These are phyloP conservation scores for Rehmannia glutinosa DNA, from an alignment of 257 asterid species.

Conservation along the genomic window DNA sequence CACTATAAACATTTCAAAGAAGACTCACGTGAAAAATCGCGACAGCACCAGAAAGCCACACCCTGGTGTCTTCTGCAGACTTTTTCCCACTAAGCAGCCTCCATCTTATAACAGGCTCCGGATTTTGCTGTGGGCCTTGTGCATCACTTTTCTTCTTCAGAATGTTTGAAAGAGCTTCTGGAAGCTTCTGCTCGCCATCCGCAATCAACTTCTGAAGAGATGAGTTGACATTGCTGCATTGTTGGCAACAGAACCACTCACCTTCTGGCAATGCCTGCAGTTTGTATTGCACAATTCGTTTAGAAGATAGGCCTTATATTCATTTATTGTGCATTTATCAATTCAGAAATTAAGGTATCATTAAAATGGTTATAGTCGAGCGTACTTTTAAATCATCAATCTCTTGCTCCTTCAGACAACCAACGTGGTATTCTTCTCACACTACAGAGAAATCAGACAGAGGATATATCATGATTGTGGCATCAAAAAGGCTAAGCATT, in stretches of 20 bases:
- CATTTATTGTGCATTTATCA: constrained; percentile 11
- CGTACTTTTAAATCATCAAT: constrained; percentile 71
- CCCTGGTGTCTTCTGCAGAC: constrained; percentile 49
- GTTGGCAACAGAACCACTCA: constrained; percentile 82
- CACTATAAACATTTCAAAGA: background rate
- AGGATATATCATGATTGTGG: background rate
- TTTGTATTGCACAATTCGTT: constrained; percentile 5
- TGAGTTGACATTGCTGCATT: constrained; percentile 51
- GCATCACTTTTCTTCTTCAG: constrained; percentile 50
- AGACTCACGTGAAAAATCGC: constrained; percentile 74
- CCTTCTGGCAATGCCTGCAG: constrained; percentile 71
- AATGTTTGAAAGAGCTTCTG: constrained; percentile 36
- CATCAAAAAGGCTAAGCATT: constrained; percentile 9
- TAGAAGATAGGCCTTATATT: background rate
- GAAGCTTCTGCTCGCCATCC: constrained; percentile 64
- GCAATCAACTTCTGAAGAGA: constrained; percentile 47
- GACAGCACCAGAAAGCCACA: constrained; percentile 69
- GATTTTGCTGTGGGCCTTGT: constrained; percentile 21
- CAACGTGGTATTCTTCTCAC: constrained; percentile 92
- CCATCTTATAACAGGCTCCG: constrained; percentile 61
- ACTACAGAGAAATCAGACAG: constrained; percentile 44
- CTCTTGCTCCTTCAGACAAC: constrained; percentile 70
- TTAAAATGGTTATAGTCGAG: background rate
- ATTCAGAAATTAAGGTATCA: background rate
- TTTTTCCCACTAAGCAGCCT: constrained; percentile 67